Percentiles rank a stretch among this genome's conserved stretches.
Conservation (phyloP, 2,329 filamentous ascomycete species). For the Ustilaginoidea virens region DNA sequence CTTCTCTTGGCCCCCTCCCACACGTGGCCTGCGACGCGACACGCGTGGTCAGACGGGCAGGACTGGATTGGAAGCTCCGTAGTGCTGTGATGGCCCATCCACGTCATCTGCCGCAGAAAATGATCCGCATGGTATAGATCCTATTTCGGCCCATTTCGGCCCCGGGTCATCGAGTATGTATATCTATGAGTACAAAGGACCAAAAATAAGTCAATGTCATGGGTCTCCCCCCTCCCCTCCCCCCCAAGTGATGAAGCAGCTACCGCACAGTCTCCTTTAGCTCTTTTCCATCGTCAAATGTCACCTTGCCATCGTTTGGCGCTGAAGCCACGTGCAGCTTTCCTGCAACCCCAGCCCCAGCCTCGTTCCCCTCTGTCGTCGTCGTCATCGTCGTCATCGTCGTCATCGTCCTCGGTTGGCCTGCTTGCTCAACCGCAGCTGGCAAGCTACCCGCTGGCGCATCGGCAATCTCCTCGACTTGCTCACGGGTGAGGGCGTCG, state of each 20-base stretch:
- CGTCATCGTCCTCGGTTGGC: slow-evolving; percentile 20
- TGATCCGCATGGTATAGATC: too few relatives aligned
- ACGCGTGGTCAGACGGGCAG: too few relatives aligned
- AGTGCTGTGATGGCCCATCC: too few relatives aligned
- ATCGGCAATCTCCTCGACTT: slow-evolving; percentile 85
- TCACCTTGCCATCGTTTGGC: slow-evolving; percentile 47
- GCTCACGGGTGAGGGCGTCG: slow-evolving; percentile 60
- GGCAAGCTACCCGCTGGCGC: slow-evolving; percentile 56
- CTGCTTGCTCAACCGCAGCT: slow-evolving; percentile 35
- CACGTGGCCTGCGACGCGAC: too few relatives aligned
- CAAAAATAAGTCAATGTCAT: too few relatives aligned
- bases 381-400: slow-evolving; percentile 4
- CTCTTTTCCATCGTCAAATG: slow-evolving; percentile 44
- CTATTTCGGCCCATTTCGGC: too few relatives aligned
- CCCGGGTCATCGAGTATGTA: too few relatives aligned
- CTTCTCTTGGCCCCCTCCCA: too few relatives aligned
- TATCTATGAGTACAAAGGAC: too few relatives aligned
- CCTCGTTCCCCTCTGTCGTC: slow-evolving; percentile 17
- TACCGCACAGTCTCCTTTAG: slow-evolving; percentile 39
- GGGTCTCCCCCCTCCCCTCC: background rate
- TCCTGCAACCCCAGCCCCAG: slow-evolving; percentile 25
- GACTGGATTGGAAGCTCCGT: too few relatives aligned
- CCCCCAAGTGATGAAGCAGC: background rate
- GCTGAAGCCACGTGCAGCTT: slow-evolving; percentile 41
- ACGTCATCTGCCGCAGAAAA: too few relatives aligned